Base-by-base conservation (phyloP, 495 filamentous ascomycete species). In the Hypomontagnella submonticulosa region DNA sequence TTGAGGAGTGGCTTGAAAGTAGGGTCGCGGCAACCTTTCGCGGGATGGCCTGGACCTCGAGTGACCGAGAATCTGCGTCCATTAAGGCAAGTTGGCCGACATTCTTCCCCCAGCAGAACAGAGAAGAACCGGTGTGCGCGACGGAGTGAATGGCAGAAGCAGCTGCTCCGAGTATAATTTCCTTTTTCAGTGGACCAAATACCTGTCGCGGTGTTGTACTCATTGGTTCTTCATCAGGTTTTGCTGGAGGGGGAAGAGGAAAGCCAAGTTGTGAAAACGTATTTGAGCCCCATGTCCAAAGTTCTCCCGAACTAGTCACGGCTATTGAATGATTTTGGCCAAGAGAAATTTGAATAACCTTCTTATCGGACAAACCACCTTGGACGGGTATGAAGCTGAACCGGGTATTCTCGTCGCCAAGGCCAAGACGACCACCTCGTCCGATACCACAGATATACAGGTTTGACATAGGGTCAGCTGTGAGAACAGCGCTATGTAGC, bases 91-190 rank as follows among this genome's bases (percentile, higher is more conserved):
- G 84, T 67, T 99, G 95, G 18, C 95, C 95, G 65, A 96, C 87
- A 66, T 98, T 99, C 75, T 95, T 97, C 15, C 95, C 95, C 81
- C 96, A 99, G 4, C 92, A 96, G 72, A 90, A 99, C 4, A 99
- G 79, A 18, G 92, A 92, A 2, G 87, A 83, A 1, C 81, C 80
- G 4, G 91, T 97, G 69, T 95, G 90, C 3, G 91, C 92, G 7
- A 95, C 93, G 0, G 92, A 97, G 73, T 99, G 95, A 13, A 96
- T 88, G 0, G 92, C 82, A 6, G 93, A 97, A n/a, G 93, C 94
- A 2, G 95, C 92, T 44, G 89, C 87, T 8, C 96, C 96, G 27
- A 91, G 71, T 16, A 97, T 85, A 1, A 78, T 71, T 72, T 99
- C 96, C 66, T 91, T 87, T 71, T 97, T 98, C 63, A 99, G 78